Percentiles rank a stretch among this genome's conserved stretches.
Conservation (phyloP, 2,329 filamentous ascomycete species). For the Xylaria sp. region DNA sequence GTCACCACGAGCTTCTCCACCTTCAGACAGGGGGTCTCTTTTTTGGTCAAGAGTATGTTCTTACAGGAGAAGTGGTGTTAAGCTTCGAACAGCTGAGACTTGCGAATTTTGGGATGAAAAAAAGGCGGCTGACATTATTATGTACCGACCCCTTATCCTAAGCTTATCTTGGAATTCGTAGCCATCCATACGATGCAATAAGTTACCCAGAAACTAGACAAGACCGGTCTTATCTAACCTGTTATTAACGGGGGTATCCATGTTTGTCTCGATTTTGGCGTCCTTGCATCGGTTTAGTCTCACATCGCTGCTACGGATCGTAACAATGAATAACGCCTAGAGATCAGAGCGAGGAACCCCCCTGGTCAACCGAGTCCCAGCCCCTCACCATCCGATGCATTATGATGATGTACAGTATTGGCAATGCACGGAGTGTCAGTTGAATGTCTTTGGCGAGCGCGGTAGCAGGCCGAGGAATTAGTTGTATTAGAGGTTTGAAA, state of each 20-base stretch:
- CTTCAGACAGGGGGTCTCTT: slow-evolving; percentile 9
- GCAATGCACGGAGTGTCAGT: not conserved
- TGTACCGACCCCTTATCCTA: not conserved
- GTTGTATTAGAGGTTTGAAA: slow-evolving; percentile 5
- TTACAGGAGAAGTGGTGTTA: not conserved
- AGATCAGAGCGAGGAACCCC: slow-evolving; percentile 25
- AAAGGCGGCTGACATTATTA: slow-evolving; percentile 3
- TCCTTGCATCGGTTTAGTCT: slow-evolving; percentile 33
- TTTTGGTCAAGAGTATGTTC: not conserved
- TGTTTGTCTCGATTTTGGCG: slow-evolving; percentile 23
- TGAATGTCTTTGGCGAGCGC: slow-evolving; percentile 7
- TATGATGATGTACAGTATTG: slow-evolving; percentile 28
- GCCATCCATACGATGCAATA: not conserved
- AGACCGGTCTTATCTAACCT: slow-evolving; percentile 9
- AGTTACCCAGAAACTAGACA: not conserved
- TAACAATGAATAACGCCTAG: slow-evolving; percentile 23
- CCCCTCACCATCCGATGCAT: slow-evolving; percentile 32
- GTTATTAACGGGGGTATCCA: slow-evolving; percentile 24
- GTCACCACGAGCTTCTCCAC: slow-evolving; percentile 22
- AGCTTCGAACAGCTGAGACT: slow-evolving; percentile 10
- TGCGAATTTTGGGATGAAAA: not conserved
- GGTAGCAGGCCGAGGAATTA: slow-evolving; percentile 8
- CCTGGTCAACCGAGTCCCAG: slow-evolving; percentile 23
- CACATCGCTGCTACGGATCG: slow-evolving; percentile 32
- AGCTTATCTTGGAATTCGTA: not conserved